Conservation (phyloP, 768 basidiomycete species). For the Hericium coralloides region DNA sequence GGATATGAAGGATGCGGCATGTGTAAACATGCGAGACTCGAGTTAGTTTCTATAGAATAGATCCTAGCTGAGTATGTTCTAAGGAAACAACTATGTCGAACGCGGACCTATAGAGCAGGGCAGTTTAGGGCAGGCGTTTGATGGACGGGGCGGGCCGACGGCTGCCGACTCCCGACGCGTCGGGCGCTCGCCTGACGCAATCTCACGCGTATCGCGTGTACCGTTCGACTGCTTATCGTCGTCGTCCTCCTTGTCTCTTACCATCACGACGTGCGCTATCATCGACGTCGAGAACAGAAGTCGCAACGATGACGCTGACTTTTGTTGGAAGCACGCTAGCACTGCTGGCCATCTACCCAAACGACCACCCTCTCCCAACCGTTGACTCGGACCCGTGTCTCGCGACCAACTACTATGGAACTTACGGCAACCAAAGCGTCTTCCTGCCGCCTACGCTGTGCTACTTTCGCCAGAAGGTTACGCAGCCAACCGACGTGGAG, state of each 20-base stretch:
- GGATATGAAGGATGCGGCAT: slow-evolving; percentile 66
- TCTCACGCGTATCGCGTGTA: not conserved
- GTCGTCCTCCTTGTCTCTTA: not conserved
- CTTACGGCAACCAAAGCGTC: slow-evolving; percentile 43
- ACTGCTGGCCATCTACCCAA: slow-evolving; percentile 35
- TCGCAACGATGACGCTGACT: slow-evolving; percentile 5
- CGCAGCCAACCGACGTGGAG: too few species aligned
- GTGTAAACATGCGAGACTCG: slow-evolving; percentile 75
- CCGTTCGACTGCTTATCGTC: too few species aligned
- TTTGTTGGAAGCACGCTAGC: slow-evolving; percentile 9
- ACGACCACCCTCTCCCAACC: slow-evolving; percentile 21
- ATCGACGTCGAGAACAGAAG: not conserved
- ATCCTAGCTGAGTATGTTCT: slow-evolving; percentile 80
- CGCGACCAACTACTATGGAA: slow-evolving; percentile 44
- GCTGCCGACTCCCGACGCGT: not conserved
- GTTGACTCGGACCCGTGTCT: slow-evolving; percentile 32
- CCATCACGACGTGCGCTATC: not conserved
- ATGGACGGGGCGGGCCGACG: too few species aligned
- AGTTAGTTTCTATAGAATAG: slow-evolving; percentile 74
- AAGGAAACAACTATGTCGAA: slow-evolving; percentile 21
- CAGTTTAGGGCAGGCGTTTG: not conserved
- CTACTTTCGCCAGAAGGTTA: slow-evolving; percentile 13
- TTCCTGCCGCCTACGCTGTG: slow-evolving; percentile 37
- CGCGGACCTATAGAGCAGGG: not conserved
- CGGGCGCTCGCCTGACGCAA: not conserved